A percentile compares a stretch with the other conserved stretches of the same genome.
Evolutionary conservation across 1,284 basidiomycete genomes (phyloP).

Genomic region (Sanghuangporus baumii): DNA sequence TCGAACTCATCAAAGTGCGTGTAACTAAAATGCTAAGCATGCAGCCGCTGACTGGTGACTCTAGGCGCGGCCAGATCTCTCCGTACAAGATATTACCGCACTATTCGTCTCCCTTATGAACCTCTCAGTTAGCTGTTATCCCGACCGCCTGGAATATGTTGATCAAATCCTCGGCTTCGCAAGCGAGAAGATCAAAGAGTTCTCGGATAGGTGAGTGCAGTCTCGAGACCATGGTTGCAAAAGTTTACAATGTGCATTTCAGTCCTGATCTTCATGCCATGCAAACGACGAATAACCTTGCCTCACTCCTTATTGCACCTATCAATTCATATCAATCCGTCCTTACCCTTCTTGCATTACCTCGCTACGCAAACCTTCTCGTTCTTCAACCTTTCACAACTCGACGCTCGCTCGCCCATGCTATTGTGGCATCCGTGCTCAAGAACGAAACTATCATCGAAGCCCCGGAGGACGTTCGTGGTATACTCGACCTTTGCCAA

Average conservation of each 20-base stretch:
- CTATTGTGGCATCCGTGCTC: slow-evolving; percentile 85
- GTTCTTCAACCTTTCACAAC: slow-evolving; percentile 83
- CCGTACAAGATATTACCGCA: slow-evolving; percentile 93
- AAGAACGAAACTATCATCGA: slow-evolving; percentile 95
- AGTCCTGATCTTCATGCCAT: slow-evolving; percentile 85
- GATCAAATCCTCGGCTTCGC: slow-evolving; percentile 91
- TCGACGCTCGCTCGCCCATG: slow-evolving; percentile 84
- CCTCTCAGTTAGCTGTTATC: slow-evolving; percentile 90
- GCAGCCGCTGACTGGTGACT: not conserved
- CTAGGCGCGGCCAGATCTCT: slow-evolving; percentile 91
- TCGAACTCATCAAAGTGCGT: slow-evolving; percentile 87
- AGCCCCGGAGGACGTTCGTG: slow-evolving; percentile 84
- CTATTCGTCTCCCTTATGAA: slow-evolving; percentile 91
- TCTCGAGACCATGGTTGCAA: not conserved
- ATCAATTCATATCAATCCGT: slow-evolving; percentile 94
- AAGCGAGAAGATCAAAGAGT: slow-evolving; percentile 80
- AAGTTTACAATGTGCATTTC: slow-evolving; percentile 1
- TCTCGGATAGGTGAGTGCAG: slow-evolving; percentile 61
- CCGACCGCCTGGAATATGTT: slow-evolving; percentile 90
- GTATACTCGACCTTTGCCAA: slow-evolving; percentile 85
- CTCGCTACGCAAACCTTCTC: slow-evolving; percentile 80
- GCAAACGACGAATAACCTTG: slow-evolving; percentile 84
- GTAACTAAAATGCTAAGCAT: not conserved
- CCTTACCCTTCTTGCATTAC: slow-evolving; percentile 88
- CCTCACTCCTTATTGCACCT: slow-evolving; percentile 83